A percentile compares a stretch with the other conserved stretches of the same genome.
These are phyloP conservation scores for Penium margaritaceum DNA, from an alignment of 139 green algal species.

Conservation along the genomic window DNA sequence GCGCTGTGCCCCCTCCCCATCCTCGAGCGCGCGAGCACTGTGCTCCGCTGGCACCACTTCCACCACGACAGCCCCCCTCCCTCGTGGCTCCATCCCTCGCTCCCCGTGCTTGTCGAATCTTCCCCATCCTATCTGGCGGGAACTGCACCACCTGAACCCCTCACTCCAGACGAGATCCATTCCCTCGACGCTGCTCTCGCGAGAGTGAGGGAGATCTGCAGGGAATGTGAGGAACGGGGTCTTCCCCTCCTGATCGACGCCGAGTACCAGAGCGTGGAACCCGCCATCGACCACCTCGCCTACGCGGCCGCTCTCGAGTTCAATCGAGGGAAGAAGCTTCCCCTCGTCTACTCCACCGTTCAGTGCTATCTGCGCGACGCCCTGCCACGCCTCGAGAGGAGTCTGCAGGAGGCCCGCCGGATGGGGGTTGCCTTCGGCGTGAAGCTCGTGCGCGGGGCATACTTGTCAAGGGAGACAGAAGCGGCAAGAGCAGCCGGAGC, in stretches of 20 bases:
- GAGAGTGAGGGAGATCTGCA: conserved; percentile 23
- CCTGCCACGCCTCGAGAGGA: not conserved
- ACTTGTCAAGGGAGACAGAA: conserved; percentile 23
- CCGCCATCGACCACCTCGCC: conserved; percentile 37
- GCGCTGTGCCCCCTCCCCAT: conserved; percentile 30
- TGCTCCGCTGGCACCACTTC: conserved; percentile 27
- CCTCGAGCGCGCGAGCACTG: not conserved
- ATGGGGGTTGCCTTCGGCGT: conserved; percentile 23
- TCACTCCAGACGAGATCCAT: not conserved
- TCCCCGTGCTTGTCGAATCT: conserved; percentile 12
- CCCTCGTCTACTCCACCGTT: conserved; percentile 37
- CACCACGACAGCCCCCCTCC: not conserved
- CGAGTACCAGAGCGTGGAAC: conserved; percentile 33
- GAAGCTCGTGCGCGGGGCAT: conserved; percentile 41
- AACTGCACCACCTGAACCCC: not conserved
- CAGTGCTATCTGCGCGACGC: conserved; percentile 39
- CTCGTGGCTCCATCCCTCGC: conserved; percentile 31
- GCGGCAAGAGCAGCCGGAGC: not conserved
- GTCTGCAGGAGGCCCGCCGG: conserved; percentile 13
- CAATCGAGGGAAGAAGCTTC: conserved; percentile 15
- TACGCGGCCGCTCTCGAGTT: conserved; percentile 24
- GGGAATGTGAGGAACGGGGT: conserved; percentile 8
- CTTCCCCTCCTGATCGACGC: conserved; percentile 36
- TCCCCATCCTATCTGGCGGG: conserved; percentile 3
- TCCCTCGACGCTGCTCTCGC: not conserved